A percentile compares a stretch with the other conserved stretches of the same genome.
Evolutionary conservation across 108 stramenopile genomes (phyloP).

Genomic region (Cyclotella distinguenda): DNA sequence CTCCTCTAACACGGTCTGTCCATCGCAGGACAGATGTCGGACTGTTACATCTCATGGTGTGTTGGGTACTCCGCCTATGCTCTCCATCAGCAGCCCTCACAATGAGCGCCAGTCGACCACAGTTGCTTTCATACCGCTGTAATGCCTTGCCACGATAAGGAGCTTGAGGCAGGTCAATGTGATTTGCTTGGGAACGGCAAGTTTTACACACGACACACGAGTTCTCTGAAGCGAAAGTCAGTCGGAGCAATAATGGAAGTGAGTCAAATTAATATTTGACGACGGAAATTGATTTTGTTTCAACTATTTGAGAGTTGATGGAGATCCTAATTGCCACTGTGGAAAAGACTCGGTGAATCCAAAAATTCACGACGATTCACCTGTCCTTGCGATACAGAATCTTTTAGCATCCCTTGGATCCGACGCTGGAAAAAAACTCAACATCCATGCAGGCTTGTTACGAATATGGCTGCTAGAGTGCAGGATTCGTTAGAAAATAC

Average conservation of each 20-base stretch:
- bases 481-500: background rate
- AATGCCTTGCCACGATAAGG: conserved; percentile 99
- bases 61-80: background rate
- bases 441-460: background rate
- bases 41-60: too few species aligned
- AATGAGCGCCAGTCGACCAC: background rate
- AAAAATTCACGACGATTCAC: conserved; percentile 1
- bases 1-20: too few species aligned
- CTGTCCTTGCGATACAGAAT: background rate
- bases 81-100: background rate
- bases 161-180: conserved; percentile 94
- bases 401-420: background rate
- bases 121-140: conserved; percentile 62
- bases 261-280: conserved; percentile 11
- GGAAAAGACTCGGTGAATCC: conserved; percentile 11
- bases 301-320: conserved; percentile 88
- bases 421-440: background rate
- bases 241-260: background rate
- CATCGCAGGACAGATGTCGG: too few species aligned
- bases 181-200: conserved; percentile 65
- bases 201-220: conserved; percentile 32
- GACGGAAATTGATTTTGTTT: conserved; percentile 92
- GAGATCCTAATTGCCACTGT: conserved; percentile 63
- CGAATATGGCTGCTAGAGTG: background rate
- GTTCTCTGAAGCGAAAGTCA: conserved; percentile 3